Evolutionary conservation across 164 flowering plant species (phyloP), one percentile per base, ranked within the genome.

Genomic region (Kingdonia uniflora): DNA sequence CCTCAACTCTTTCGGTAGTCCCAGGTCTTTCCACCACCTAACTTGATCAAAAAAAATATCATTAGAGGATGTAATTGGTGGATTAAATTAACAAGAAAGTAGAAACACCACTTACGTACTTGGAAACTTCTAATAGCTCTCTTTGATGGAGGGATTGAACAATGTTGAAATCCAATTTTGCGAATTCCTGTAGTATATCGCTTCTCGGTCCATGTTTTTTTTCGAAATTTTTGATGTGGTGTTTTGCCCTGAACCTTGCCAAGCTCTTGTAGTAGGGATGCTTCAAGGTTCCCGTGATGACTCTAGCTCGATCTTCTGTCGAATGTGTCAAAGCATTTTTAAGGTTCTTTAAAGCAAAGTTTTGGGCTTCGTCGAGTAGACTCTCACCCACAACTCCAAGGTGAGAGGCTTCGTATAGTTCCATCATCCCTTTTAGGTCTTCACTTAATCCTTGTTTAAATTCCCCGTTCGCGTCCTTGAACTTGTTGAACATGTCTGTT

Each of bases 201-300:
- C n/a, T n/a, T n/a, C n/a, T n/a, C n/a, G n/a, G n/a, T 66, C n/a
- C 24, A 21, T 12, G 52, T 21, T 5, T 1, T 14, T 17, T 50
- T n/a, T 23, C 38, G 37, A 22, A 65, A 38, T 49, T 10, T 0
- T 5, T 22, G 13, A 71, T 53, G 37, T 68, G 51, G 52, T 51
- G 12, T 52, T 58, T 70, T 35, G 53, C 58, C 40, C 14, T 61
- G 52, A 74, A 65, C 50, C 68, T 69, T 38, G 80, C 49, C 37
- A 72, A 47, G 56, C 72, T 78, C 56, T 59, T 74, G 61, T 77
- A 80, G 38, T 49, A 56, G n/a, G 84, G 82, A 53, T 67, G 49
- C 17, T 48, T 42, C 14, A 80, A 42, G 5, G 73, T 59, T 1
- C 60, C 43, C 13, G 13, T 29, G 1, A 74, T 61, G 2, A 57